Evolutionary conservation across 257 asterid species (phyloP).

Genomic region (Ilex aquifolium): DNA sequence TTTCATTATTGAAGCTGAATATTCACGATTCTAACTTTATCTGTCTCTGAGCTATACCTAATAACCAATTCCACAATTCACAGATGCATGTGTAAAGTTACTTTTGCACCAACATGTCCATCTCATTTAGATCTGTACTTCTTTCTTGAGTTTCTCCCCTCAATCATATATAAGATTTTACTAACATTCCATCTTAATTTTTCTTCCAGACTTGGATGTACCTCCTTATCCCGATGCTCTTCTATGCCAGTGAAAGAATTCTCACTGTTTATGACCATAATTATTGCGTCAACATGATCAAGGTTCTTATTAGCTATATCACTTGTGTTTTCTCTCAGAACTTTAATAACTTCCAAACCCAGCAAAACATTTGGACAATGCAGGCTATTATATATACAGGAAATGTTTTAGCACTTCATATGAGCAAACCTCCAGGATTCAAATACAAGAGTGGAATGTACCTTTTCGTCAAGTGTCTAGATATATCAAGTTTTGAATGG

Average conservation of each 20-base stretch:
- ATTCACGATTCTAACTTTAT: not conserved
- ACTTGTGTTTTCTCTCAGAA: constrained; percentile 1
- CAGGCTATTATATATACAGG: constrained; percentile 92
- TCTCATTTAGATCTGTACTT: too few species aligned
- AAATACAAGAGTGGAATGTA: constrained; percentile 96
- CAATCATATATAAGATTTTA: too few species aligned
- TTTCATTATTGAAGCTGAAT: too few species aligned
- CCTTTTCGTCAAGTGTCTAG: constrained; percentile 81
- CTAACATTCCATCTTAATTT: not conserved
- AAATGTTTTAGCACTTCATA: constrained; percentile 74
- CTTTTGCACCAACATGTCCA: too few species aligned
- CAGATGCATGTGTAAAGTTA: too few species aligned
- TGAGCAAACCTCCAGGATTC: constrained; percentile 80
- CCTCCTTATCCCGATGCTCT: constrained; percentile 50
- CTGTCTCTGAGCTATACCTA: not conserved
- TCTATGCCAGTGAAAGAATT: constrained; percentile 59
- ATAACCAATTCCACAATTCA: too few species aligned
- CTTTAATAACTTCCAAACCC: not conserved
- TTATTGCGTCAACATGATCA: constrained; percentile 46
- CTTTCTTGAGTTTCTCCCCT: too few species aligned
- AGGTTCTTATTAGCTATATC: constrained; percentile 30
- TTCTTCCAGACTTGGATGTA: constrained; percentile 87
- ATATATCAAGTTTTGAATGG: constrained; percentile 79
- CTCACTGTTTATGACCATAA: constrained; percentile 53
- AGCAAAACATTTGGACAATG: not conserved